Evolutionary conservation across 768 basidiomycete genomes (phyloP).

Genomic region (Agrocybe praecox): DNA sequence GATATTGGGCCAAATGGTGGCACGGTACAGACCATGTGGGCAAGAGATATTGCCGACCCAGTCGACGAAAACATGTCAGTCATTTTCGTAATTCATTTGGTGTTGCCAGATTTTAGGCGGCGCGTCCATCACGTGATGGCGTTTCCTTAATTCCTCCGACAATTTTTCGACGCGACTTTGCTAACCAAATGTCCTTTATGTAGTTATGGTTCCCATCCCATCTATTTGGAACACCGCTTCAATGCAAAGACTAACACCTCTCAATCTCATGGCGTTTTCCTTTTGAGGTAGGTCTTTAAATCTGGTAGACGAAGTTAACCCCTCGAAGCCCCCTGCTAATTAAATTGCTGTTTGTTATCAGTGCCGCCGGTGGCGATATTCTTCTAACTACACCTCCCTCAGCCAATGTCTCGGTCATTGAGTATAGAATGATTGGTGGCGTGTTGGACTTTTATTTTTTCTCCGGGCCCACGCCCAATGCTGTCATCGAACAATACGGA

Average conservation of each 20-base stretch:
- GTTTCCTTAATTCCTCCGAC: background rate
- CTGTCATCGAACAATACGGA: slow-evolving; percentile 75
- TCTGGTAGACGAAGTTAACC: background rate
- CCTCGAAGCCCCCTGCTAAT: background rate
- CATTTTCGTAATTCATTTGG: background rate
- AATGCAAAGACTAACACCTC: slow-evolving; percentile 50
- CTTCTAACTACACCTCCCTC: slow-evolving; percentile 61
- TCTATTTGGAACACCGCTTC: slow-evolving; percentile 78
- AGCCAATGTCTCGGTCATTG: slow-evolving; percentile 59
- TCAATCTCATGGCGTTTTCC: slow-evolving; percentile 75
- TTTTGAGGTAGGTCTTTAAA: slow-evolving; percentile 52
- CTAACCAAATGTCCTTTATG: background rate
- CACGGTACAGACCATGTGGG: slow-evolving; percentile 72
- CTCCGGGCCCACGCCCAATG: slow-evolving; percentile 51
- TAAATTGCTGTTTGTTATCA: slow-evolving; percentile 23
- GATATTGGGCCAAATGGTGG: slow-evolving; percentile 58
- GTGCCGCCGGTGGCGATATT: slow-evolving; percentile 72
- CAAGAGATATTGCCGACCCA: slow-evolving; percentile 62
- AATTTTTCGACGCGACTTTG: background rate
- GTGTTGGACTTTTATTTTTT: slow-evolving; percentile 81
- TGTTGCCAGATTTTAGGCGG: too few species aligned
- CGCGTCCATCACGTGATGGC: slow-evolving; percentile 13
- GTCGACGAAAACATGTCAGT: slow-evolving; percentile 67
- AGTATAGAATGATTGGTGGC: slow-evolving; percentile 78
- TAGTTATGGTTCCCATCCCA: slow-evolving; percentile 73